Base-by-base conservation (phyloP, 108 stramenopile species). In the Skeletonema tropicum region DNA sequence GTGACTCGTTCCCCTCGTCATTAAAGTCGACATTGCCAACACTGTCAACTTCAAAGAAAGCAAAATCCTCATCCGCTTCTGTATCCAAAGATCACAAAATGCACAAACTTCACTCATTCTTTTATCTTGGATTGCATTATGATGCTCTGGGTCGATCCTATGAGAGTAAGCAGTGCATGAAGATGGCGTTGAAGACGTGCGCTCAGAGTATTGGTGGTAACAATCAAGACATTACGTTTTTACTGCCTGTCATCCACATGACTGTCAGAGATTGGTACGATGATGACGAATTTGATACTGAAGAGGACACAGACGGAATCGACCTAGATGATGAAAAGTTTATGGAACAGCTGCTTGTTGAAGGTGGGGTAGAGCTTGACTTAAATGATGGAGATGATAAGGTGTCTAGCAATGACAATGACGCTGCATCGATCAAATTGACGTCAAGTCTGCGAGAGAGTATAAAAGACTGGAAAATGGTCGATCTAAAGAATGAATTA, bases 211-310 rank as follows among this genome's bases (percentile, higher is more conserved):
- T 81, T 10, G 64, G 64, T 23, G 92, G 92, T 3, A 94, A 94
- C 65, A 76, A 59, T 65, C 64, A 74, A 48, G 89, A 94, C 77
- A 84, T 94, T 33, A 74, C 91, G 0, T 85, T 85, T 49, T 73
- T 86, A 11, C 67, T 94, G 13, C 93, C 93, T 0, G 75, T 92
- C 57, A 73, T 94, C 46, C 93, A 94, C 71, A 94, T 94, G 93
- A 67, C 90, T 5, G 73, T 66, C 15, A 70, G 93, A 41, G 88
- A 94, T 81, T 94, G 91, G 91, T 94, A 90, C 71, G 93, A 94
- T 74, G 93, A 94, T 60, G 89, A 89, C 11, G 82, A 83, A 5
- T 83, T 87, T 33, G 32, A 52, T 57, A 8, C 33, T 26, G 76
- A 70, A 12, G 70, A 62, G 41, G 64, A 71, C 12, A 30, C 33